Evolutionary conservation across 2,329 filamentous ascomycete species (phyloP), one percentile per base, ranked within the genome.

Genomic region (Exophiala spinifera): DNA sequence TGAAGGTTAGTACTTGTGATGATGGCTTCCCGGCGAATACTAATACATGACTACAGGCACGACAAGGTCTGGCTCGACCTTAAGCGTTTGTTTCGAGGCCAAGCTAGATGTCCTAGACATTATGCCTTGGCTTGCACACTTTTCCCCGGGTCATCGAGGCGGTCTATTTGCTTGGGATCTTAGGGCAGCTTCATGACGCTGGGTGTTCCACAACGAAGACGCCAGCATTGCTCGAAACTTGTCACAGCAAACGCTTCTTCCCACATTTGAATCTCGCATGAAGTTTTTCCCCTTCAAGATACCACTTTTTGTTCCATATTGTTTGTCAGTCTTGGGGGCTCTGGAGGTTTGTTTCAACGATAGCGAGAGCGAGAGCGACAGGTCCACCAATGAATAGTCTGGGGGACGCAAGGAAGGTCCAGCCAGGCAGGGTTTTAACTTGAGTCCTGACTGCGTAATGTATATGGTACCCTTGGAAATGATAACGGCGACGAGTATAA

Each of bases 1-100:
- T 99, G 94, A 99, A 97, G 80, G 83, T 81, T 65, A 61, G 76
- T 68, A 40, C 34, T 51, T 17, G 11, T 21, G n/a, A 8, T 20
- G 15, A 39, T 51, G 33, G 3, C 14, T 28, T n/a, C 17, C 43
- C 37, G 19, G 19, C 21, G 34, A n/a, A 28, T 37, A 42, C 53
- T 61, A 23, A 61, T 43, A 28, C 33, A 17, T 42, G 4, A 44
- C 25, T 43, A 54, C 48, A 76, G 73, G 74, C 71, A 63, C 67
- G 70, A 61, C 73, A 76, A 72, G 73, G 73, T 47, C 67, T 75
- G 44, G 69, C 68, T 21, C 63, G 66, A 45, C 28, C 28, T 31
- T 31, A 31, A n/a, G 28, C 10, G 8, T 31, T 11, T 31, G 28
- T 31, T 31, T 11, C 3, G 28, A 31, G 11, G 28, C 3, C 28